These are phyloP conservation scores for Ambispora gerdemannii DNA, from an alignment of 192 early-diverging fungal genomes.

Conservation along the genomic window DNA sequence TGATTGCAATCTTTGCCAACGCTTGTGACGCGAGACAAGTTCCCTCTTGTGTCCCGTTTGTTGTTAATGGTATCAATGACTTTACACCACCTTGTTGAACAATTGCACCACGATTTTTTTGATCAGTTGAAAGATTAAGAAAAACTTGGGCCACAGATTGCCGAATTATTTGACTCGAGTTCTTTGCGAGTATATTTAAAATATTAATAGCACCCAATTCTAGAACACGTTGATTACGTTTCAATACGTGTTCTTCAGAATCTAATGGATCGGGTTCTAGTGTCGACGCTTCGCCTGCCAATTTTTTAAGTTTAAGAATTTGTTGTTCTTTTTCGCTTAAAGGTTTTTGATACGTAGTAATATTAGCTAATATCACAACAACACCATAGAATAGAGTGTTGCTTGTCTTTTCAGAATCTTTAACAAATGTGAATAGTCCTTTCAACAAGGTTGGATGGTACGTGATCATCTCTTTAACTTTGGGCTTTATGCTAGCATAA, in stretches of 20 bases:
- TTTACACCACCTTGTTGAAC: slow-evolving; percentile 82
- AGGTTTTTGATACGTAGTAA: slow-evolving; percentile 65
- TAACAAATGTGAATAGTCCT: slow-evolving; percentile 50
- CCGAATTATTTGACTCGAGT: slow-evolving; percentile 56
- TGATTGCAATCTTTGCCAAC: slow-evolving; percentile 91
- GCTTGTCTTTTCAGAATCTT: slow-evolving; percentile 40
- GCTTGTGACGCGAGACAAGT: slow-evolving; percentile 65
- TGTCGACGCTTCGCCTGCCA: slow-evolving; percentile 44
- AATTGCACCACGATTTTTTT: slow-evolving; percentile 63
- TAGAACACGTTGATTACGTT: slow-evolving; percentile 54
- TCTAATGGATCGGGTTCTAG: slow-evolving; percentile 53
- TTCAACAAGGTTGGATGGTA: slow-evolving; percentile 57
- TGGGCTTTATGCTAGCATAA: slow-evolving; percentile 69
- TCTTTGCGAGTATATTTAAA: slow-evolving; percentile 51
- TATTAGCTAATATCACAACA: slow-evolving; percentile 70
- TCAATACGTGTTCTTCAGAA: slow-evolving; percentile 57
- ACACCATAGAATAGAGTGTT: slow-evolving; percentile 68
- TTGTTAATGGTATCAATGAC: slow-evolving; percentile 53
- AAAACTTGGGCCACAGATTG: slow-evolving; percentile 64
- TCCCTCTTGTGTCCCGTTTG: slow-evolving; percentile 38
- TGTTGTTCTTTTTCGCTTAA: slow-evolving; percentile 80
- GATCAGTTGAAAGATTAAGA: slow-evolving; percentile 68
- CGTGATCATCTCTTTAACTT: slow-evolving; percentile 66
- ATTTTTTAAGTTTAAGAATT: slow-evolving; percentile 68
- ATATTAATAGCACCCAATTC: slow-evolving; percentile 56